Conservation (phyloP, 2,329 filamentous ascomycete genomes). For the Fusarium sp. region DNA sequence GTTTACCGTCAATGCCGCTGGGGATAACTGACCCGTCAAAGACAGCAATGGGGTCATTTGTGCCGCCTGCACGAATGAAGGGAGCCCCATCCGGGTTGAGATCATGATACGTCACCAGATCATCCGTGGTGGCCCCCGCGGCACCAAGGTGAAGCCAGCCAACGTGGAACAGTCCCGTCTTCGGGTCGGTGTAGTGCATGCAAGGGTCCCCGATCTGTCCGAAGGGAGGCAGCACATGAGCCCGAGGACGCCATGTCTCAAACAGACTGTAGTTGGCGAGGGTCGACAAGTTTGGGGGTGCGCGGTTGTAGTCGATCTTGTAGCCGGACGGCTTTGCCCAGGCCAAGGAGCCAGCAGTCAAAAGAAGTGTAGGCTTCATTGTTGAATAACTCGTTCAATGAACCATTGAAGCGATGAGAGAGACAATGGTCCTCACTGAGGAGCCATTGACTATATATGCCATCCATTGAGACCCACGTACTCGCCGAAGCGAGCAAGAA, state of each 20-base stretch:
- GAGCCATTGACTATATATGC: constrained; percentile 29
- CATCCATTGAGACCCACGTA: neutral
- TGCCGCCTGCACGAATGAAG: constrained; percentile 56
- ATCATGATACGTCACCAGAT: constrained; percentile 55
- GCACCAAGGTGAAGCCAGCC: constrained; percentile 55
- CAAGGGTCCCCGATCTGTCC: constrained; percentile 59
- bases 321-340: constrained; percentile 29
- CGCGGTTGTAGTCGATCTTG: constrained; percentile 50
- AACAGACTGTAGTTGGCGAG: constrained; percentile 52
- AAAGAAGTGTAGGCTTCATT: constrained; percentile 34
- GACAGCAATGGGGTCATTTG: constrained; percentile 47
- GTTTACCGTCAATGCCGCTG: constrained; percentile 55
- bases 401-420: neutral
- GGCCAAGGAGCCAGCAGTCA: constrained; percentile 30
- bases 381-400: neutral
- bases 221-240: constrained; percentile 55
- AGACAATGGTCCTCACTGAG: neutral
- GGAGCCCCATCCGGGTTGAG: constrained; percentile 54
- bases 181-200: constrained; percentile 59
- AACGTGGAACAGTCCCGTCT: constrained; percentile 58
- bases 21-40: constrained; percentile 61
- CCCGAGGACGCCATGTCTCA: constrained; percentile 50
- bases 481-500: constrained; percentile 28
- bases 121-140: constrained; percentile 55
- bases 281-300: constrained; percentile 55